Evolutionary conservation across 805 yeast species (phyloP), one percentile per base, ranked within the genome.

Genomic region (Metschnikowia kunwiensis): DNA sequence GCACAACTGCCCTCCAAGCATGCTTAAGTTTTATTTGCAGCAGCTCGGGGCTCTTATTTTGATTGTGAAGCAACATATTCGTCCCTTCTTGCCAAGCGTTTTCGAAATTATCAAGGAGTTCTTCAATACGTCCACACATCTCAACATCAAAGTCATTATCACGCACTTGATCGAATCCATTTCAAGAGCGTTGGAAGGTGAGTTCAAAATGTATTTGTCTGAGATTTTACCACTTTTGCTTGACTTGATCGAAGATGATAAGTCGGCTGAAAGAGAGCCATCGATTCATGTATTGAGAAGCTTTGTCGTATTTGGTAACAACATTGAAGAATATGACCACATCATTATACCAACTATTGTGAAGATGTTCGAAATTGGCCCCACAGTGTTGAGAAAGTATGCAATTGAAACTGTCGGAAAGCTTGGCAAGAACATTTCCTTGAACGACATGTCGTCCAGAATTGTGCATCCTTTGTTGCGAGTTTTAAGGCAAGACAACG

Each of bases 401-500:
- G 88, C 97, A 0, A 80, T 93, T 38, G 82, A 81, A 31, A 79
- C 95, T 0, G 68, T 93, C 27, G 96, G 96, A 0, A 82, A 84
- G 50, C 60, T 93, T 18, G 79, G 95, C 1, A 80, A 78, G 47
- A 74, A 70, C 24, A 81, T 91, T 4, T 74, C 78, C 42, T 63
- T 93, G 37, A 79, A 78, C 38, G 97, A 91, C 47, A 82, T 88
- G 86, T 82, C 96, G 0, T 84, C 96, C 1, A 70, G 96, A 44
- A 84, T 93, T 33, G 77, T 93, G 18, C 97, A 91, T 49, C 91
- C 97, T 1, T 59, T 93, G 9, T 61, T 89, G 6, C 65, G 97
- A 38, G 81, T 87, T 0, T 61, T 93, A 32, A 48, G 56, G 12
- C 64, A 60, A 42, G 67, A 60, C 8, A 68, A 68, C 40, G 83